phyloP scores from a whole-genome alignment of 306 rosid genomes.

The Prosopis cineraria region DNA sequence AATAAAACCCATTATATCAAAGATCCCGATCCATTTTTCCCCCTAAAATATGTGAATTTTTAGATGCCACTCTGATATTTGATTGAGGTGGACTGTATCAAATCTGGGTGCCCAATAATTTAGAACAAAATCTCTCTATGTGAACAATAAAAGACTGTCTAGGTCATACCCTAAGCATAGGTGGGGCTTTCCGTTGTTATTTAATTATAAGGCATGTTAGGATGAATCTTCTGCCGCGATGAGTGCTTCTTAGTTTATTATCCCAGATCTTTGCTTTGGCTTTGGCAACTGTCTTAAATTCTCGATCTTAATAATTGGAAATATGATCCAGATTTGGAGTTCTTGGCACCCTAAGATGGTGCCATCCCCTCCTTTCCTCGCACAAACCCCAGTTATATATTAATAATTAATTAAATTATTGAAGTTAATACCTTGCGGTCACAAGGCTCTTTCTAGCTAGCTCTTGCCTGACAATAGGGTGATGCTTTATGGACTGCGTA shows the following conservation, averaged over 20 bases:
- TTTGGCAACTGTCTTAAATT: conserved; percentile 33
- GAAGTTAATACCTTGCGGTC: conserved; percentile 30
- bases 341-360: not conserved
- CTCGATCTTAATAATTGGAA: conserved; percentile 18
- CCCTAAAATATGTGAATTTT: conserved; percentile 30
- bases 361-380: conserved; percentile 1
- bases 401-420: not conserved
- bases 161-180: conserved; percentile 30
- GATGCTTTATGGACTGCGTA: conserved; percentile 37
- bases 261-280: conserved; percentile 37
- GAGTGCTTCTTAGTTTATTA: conserved; percentile 38
- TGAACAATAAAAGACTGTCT: conserved; percentile 32
- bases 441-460: conserved; percentile 33
- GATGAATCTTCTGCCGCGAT: conserved; percentile 21
- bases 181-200: conserved; percentile 32
- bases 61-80: conserved; percentile 47
- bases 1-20: conserved; percentile 50
- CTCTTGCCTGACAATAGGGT: conserved; percentile 53
- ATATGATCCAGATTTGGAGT: conserved; percentile 34
- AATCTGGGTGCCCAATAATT: conserved; percentile 61
- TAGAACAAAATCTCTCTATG: conserved; percentile 42
- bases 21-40: conserved; percentile 37
- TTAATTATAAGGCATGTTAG: conserved; percentile 38
- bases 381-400: not conserved
- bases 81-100: conserved; percentile 50